Conservation (phyloP, 2,329 filamentous ascomycete genomes). For the Fusarium transvaalense region DNA sequence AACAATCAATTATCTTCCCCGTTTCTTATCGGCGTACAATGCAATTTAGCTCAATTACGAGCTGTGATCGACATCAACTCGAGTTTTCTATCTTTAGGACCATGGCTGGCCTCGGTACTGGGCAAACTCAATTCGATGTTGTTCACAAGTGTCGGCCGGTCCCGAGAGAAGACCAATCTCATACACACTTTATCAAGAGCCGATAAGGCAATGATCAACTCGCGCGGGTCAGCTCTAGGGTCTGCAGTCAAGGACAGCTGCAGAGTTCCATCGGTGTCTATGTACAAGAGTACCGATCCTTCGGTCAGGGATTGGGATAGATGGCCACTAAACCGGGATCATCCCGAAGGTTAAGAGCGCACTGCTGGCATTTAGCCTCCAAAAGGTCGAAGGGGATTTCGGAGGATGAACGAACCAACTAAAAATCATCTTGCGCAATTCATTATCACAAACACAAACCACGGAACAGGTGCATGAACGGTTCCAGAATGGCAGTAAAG, state of each 20-base stretch:
- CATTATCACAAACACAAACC: not conserved
- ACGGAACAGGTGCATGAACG: constrained; percentile 3
- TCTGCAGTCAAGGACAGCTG: constrained; percentile 35
- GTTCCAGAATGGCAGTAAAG: not conserved
- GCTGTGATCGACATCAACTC: constrained; percentile 12
- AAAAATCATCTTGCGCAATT: constrained; percentile 1
- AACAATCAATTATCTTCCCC: not conserved
- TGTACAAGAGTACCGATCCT: constrained; percentile 41
- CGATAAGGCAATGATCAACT: constrained; percentile 45
- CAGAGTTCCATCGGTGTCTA: constrained; percentile 43
- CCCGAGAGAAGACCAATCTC: constrained; percentile 40
- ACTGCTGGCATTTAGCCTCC: constrained; percentile 13
- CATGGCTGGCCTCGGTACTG: constrained; percentile 29
- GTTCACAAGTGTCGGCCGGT: constrained; percentile 43
- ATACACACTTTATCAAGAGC: constrained; percentile 23
- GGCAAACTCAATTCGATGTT: constrained; percentile 38
- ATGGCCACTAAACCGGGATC: constrained; percentile 29
- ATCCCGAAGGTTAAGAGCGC: constrained; percentile 23
- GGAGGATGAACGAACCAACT: constrained; percentile 2
- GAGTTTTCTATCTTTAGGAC: constrained; percentile 25
- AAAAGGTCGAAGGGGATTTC: not conserved
- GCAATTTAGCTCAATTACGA: constrained; percentile 1
- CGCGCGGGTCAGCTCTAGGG: constrained; percentile 33
- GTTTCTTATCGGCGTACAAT: constrained; percentile 2
- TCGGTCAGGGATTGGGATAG: constrained; percentile 40